Percentiles rank a stretch among this genome's conserved stretches.
Evolutionary conservation across 1,139 yeast species (phyloP).

Genomic region (Sugiyamaella xylanicola): DNA sequence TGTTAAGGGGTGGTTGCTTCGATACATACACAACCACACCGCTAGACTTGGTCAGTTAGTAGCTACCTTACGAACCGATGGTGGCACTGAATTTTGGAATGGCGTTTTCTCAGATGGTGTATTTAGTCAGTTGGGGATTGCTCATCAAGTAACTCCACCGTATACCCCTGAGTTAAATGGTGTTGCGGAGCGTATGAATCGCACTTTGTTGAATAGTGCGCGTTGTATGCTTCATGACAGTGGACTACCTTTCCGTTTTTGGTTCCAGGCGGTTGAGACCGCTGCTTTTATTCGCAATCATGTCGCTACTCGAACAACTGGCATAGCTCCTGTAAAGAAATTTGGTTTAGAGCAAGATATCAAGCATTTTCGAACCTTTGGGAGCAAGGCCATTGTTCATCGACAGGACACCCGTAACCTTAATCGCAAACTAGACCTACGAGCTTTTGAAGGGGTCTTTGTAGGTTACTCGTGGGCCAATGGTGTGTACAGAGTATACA

Average conservation of each 20-base stretch:
- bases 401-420: not conserved
- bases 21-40: not conserved
- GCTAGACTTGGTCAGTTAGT: not conserved
- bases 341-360: not conserved
- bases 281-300: not conserved
- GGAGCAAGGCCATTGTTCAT: not conserved
- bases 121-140: too few relatives aligned
- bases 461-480: not conserved
- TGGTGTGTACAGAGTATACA: not conserved
- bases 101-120: too few relatives aligned
- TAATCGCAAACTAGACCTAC: not conserved
- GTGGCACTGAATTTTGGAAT: not conserved
- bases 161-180: not conserved
- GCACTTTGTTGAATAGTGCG: not conserved
- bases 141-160: slow-evolving; percentile 1
- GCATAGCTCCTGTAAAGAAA: not conserved
- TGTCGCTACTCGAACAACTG: not conserved
- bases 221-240: not conserved
- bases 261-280: not conserved
- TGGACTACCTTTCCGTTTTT: not conserved
- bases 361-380: not conserved
- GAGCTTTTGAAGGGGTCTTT: not conserved
- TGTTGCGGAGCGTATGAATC: slow-evolving; percentile 1
- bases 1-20: not conserved
- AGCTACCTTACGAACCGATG: not conserved